phyloP scores from a whole-genome alignment of 305 asterid species.

The Caryopteris hybrid region DNA sequence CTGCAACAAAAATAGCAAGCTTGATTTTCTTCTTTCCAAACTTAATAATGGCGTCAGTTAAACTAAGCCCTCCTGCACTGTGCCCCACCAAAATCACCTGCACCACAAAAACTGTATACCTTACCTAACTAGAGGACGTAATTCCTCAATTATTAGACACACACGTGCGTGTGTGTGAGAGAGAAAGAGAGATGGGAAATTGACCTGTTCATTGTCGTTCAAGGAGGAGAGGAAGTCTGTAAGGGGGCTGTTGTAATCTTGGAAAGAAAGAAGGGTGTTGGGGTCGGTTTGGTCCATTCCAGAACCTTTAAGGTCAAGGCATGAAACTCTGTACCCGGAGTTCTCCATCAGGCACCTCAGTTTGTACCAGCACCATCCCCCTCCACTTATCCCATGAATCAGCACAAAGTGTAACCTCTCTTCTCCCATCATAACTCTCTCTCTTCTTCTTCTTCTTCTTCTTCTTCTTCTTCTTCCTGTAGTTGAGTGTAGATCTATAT shows the following conservation, averaged over 20 bases:
- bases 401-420: constrained; percentile 55
- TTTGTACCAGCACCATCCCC: constrained; percentile 95
- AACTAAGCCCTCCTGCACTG: constrained; percentile 79
- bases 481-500: too few species aligned
- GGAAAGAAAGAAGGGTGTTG: constrained; percentile 42
- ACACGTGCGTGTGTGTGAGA: neutral
- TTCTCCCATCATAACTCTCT: neutral
- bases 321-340: constrained; percentile 60
- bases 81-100: constrained; percentile 89
- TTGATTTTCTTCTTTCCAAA: constrained; percentile 59
- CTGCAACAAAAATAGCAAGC: constrained; percentile 63
- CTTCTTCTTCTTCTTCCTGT: too few species aligned
- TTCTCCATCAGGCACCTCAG: constrained; percentile 56
- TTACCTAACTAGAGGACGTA: too few species aligned
- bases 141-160: neutral
- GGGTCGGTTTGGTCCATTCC: constrained; percentile 76
- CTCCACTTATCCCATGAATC: constrained; percentile 64
- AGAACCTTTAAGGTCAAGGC: constrained; percentile 66
- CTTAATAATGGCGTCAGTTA: constrained; percentile 54
- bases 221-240: constrained; percentile 48
- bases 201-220: constrained; percentile 44
- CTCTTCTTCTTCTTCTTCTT: neutral
- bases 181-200: neutral
- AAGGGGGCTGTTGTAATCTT: constrained; percentile 72
- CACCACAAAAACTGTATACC: neutral